Conservation (phyloP, 345 rosid species). For the Pugionium dolabratum region DNA sequence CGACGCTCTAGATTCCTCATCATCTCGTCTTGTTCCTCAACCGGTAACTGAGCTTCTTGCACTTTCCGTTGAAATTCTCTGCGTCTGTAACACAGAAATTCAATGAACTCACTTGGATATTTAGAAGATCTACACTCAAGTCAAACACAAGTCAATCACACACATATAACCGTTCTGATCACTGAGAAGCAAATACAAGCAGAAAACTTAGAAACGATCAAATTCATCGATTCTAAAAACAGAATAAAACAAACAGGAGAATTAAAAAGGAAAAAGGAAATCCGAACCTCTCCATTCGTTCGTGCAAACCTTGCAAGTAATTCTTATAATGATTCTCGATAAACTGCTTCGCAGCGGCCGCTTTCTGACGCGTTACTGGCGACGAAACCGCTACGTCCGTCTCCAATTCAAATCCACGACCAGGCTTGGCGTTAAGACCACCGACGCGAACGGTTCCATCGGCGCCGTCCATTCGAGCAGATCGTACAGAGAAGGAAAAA, state of each 20-base stretch:
- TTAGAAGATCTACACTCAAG: too few species aligned
- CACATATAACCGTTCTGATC: too few species aligned
- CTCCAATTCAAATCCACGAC: conserved; percentile 60
- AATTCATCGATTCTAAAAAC: too few species aligned
- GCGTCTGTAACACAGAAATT: conserved; percentile 51
- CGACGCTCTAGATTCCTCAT: conserved; percentile 79
- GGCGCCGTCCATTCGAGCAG: conserved; percentile 67
- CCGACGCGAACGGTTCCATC: conserved; percentile 82
- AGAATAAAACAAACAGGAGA: too few species aligned
- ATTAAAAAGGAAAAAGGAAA: too few species aligned
- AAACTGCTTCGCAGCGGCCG: conserved; percentile 97
- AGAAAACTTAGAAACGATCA: too few species aligned
- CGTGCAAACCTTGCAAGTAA: conserved; percentile 86
- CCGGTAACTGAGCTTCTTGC: conserved; percentile 79
- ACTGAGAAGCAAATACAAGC: too few species aligned
- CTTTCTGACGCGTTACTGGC: conserved; percentile 93
- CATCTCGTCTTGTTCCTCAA: conserved; percentile 89
- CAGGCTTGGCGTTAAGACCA: conserved; percentile 59
- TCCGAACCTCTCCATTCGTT: conserved; percentile 97
- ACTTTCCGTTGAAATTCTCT: conserved; percentile 78
- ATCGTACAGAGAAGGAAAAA: conserved; percentile 19
- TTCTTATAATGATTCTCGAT: conserved; percentile 98
- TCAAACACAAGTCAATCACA: too few species aligned
- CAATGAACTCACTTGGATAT: too few species aligned
- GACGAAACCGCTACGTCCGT: conserved; percentile 81